phyloP scores from a whole-genome alignment of 1,139 yeast species.

The Lodderomyces orthopsilosis region DNA sequence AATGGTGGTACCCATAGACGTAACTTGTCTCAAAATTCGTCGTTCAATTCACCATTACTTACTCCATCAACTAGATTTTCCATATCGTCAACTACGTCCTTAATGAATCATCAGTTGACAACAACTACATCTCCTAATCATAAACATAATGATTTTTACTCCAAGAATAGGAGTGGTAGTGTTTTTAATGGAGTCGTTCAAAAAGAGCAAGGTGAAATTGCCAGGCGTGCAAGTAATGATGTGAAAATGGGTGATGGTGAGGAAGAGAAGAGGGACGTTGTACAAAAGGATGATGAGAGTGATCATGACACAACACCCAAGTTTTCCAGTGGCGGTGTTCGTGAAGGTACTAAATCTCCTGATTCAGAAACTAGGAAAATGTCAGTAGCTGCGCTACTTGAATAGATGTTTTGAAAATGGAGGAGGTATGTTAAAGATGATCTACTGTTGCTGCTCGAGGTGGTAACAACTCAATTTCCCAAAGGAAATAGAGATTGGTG shows the following conservation, averaged over 20 bases:
- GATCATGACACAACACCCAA: not conserved
- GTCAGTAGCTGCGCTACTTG: constrained; percentile 12
- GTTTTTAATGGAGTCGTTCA: not conserved
- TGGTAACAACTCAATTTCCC: too few species aligned
- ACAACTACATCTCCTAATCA: constrained; percentile 2
- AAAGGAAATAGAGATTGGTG: too few species aligned
- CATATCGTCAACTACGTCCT: constrained; percentile 24
- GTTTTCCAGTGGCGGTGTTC: not conserved
- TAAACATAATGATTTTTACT: not conserved
- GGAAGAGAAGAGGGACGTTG: not conserved
- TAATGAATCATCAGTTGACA: constrained; percentile 10
- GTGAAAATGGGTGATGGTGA: not conserved
- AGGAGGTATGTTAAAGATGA: too few species aligned
- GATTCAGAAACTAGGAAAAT: constrained; percentile 6
- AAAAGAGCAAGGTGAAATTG: not conserved
- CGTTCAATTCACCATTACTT: constrained; percentile 30
- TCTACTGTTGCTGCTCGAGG: too few species aligned
- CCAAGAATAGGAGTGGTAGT: not conserved
- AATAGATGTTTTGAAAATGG: too few species aligned
- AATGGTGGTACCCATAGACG: constrained; percentile 21
- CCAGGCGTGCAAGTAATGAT: not conserved
- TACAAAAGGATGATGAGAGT: too few species aligned
- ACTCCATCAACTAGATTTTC: constrained; percentile 30
- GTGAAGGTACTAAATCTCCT: not conserved
- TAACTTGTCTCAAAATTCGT: constrained; percentile 31